Conservation (phyloP, 257 asterid genomes). For the Nicotiana sylvestris region DNA sequence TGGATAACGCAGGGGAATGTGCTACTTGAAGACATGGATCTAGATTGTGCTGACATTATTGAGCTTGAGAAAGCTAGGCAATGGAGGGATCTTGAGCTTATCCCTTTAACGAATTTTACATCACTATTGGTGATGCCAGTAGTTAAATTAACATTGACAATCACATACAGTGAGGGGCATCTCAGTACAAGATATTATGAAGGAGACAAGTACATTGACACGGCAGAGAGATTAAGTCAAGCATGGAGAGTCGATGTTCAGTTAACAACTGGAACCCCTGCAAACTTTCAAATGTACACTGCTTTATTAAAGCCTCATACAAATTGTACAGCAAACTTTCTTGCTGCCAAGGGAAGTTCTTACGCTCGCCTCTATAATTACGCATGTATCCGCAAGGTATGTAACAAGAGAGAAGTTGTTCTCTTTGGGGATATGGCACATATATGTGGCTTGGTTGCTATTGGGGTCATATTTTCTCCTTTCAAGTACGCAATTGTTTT, state of each 20-base stretch:
- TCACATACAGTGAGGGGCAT: constrained; percentile 82
- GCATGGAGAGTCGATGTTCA: constrained; percentile 96
- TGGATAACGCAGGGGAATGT: constrained; percentile 71
- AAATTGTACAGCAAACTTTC: constrained; percentile 51
- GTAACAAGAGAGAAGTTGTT: background rate
- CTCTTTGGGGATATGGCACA: background rate
- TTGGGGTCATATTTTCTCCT: too few species aligned
- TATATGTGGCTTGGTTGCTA: too few species aligned
- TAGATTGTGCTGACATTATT: constrained; percentile 68
- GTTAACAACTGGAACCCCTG: constrained; percentile 80
- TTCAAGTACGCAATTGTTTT: too few species aligned
- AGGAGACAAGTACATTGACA: constrained; percentile 81
- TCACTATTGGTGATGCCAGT: constrained; percentile 85
- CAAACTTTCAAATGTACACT: constrained; percentile 84
- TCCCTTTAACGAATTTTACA: constrained; percentile 29
- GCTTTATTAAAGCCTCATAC: constrained; percentile 84
- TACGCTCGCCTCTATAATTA: too few species aligned
- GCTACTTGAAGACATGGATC: constrained; percentile 65
- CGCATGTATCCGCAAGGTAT: background rate
- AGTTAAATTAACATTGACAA: constrained; percentile 83
- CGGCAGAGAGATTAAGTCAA: constrained; percentile 88
- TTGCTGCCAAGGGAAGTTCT: too few species aligned
- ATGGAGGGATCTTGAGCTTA: constrained; percentile 58
- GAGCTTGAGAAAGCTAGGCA: constrained; percentile 85
- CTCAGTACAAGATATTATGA: constrained; percentile 89